Conservation (phyloP, 148 eudicot species). For the Vaccinium corymbosum region DNA sequence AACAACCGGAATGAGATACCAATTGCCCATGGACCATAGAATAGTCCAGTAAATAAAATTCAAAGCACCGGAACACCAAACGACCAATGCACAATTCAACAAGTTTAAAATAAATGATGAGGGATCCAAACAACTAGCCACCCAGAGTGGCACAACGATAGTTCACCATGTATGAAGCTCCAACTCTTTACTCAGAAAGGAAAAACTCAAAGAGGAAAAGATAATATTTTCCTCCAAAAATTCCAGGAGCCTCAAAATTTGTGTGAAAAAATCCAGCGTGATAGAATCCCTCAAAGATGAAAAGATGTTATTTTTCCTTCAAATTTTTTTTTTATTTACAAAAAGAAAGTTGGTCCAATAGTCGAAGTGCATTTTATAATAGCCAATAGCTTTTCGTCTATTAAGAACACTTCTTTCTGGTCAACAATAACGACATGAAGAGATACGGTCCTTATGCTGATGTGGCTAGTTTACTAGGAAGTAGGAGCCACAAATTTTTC, state of each 20-base stretch:
- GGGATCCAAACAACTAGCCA: background rate
- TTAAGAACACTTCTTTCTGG: background rate
- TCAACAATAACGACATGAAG: background rate
- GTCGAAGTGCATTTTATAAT: background rate
- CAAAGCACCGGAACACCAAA: background rate
- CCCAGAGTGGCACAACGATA: background rate
- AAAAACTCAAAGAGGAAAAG: background rate
- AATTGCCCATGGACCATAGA: background rate
- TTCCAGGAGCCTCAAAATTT: background rate
- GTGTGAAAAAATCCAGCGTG: background rate
- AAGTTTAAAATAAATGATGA: background rate
- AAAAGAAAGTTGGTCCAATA: background rate
- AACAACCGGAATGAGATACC: background rate
- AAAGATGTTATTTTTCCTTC: no score
- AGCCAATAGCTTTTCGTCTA: background rate
- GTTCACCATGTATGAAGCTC: background rate
- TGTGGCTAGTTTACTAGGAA: background rate
- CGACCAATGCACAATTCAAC: background rate
- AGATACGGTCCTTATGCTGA: background rate
- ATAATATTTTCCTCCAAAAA: background rate
- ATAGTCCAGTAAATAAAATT: background rate
- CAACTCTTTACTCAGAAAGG: background rate
- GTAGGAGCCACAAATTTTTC: background rate
- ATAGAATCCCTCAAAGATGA: background rate
- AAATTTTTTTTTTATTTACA: no score